These are phyloP conservation scores for Psilocybe cubensis DNA, from an alignment of 768 basidiomycete species.

Conservation along the genomic window DNA sequence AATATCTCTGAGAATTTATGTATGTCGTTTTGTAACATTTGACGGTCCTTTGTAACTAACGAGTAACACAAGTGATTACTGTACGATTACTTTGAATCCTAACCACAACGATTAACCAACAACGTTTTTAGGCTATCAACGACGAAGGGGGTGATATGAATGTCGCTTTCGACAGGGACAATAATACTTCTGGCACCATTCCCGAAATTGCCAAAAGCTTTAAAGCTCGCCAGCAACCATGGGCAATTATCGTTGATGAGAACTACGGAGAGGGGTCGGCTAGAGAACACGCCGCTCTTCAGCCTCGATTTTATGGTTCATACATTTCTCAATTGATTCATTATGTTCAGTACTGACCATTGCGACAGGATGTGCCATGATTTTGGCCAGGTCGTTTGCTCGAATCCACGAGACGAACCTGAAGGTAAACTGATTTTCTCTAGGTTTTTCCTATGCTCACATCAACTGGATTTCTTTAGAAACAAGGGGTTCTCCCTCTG, in stretches of 20 bases:
- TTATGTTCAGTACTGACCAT: background rate
- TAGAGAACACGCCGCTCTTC: slow-evolving; percentile 95
- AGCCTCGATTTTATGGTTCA: slow-evolving; percentile 91
- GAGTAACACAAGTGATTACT: slow-evolving; percentile 71
- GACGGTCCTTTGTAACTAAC: background rate
- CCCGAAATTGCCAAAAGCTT: slow-evolving; percentile 90
- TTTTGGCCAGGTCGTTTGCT: slow-evolving; percentile 92
- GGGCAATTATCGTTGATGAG: slow-evolving; percentile 94
- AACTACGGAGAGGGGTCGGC: slow-evolving; percentile 99
- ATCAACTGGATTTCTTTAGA: slow-evolving; percentile 48
- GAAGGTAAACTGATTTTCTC: slow-evolving; percentile 55
- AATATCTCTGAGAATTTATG: slow-evolving; percentile 96
- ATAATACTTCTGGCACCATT: slow-evolving; percentile 73
- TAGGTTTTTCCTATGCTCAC: slow-evolving; percentile 10
- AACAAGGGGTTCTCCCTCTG: slow-evolving; percentile 97
- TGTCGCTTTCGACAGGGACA: slow-evolving; percentile 80
- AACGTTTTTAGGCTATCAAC: slow-evolving; percentile 79
- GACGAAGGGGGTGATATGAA: slow-evolving; percentile 96
- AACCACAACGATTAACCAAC: background rate
- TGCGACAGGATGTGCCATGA: slow-evolving; percentile 74
- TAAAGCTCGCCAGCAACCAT: slow-evolving; percentile 82
- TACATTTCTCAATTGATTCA: slow-evolving; percentile 2
- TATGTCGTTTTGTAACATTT: slow-evolving; percentile 41
- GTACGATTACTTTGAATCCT: slow-evolving; percentile 35
- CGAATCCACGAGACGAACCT: slow-evolving; percentile 98